A percentile compares a stretch with the other conserved stretches of the same genome.
Evolutionary conservation across 768 basidiomycete species (phyloP).

Genomic region (Harrya chromipes): DNA sequence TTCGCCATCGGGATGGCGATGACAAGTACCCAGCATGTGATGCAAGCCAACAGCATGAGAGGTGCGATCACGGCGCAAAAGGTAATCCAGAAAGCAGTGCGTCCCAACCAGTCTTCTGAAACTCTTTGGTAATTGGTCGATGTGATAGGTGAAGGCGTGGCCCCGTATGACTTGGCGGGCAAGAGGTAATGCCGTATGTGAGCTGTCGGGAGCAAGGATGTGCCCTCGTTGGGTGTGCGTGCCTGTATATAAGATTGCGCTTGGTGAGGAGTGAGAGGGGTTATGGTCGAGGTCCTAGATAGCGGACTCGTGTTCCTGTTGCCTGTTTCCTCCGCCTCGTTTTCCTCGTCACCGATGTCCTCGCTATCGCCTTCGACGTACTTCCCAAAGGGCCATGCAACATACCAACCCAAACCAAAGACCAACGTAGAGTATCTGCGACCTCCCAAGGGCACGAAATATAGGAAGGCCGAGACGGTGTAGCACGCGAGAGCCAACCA

Average conservation of each 20-base stretch:
- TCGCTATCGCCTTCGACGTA: constrained; percentile 85
- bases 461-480: constrained; percentile 62
- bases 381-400: constrained; percentile 98
- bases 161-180: constrained; percentile 68
- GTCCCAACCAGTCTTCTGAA: constrained; percentile 56
- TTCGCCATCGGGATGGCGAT: constrained; percentile 98
- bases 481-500: constrained; percentile 82
- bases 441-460: constrained; percentile 76
- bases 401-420: constrained; percentile 93
- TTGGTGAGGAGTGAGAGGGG: constrained; percentile 34
- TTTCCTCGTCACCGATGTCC: constrained; percentile 41
- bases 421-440: constrained; percentile 80
- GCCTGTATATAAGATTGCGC: constrained; percentile 10
- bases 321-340: constrained; percentile 22
- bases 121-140: constrained; percentile 22
- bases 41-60: constrained; percentile 80
- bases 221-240: constrained; percentile 41
- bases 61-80: constrained; percentile 82
- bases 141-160: constrained; percentile 38
- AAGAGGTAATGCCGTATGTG: constrained; percentile 33
- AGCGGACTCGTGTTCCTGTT: constrained; percentile 28
- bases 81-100: constrained; percentile 76
- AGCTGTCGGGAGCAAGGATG: constrained; percentile 40
- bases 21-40: constrained; percentile 93
- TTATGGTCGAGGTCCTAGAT: constrained; percentile 44